Evolutionary conservation across 495 filamentous ascomycete species (phyloP).

Genomic region (Xylaria bambusicola): DNA sequence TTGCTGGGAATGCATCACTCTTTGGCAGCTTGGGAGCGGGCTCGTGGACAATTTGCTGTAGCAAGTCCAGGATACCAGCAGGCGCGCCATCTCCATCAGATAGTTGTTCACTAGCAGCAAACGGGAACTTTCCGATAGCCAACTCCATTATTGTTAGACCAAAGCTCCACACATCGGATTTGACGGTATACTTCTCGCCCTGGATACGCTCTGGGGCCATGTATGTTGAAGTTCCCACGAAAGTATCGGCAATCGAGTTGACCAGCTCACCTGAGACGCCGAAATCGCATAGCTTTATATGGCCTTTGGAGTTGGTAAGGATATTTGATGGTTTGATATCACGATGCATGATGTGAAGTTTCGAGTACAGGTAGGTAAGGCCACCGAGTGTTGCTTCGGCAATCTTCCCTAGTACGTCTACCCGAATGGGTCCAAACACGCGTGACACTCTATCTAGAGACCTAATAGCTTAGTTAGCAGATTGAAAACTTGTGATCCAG

Average conservation of each 20-base stretch:
- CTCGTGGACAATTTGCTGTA: conserved; percentile 97
- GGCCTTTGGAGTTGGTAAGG: conserved; percentile 86
- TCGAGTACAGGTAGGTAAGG: conserved; percentile 89
- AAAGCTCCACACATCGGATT: conserved; percentile 98
- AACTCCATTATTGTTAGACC: conserved; percentile 95
- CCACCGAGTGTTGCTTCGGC: conserved; percentile 95
- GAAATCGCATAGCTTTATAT: conserved; percentile 98
- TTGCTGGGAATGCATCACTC: conserved; percentile 93
- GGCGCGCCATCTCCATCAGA: conserved; percentile 70
- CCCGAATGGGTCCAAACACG: conserved; percentile 89
- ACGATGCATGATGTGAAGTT: conserved; percentile 95
- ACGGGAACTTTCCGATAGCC: conserved; percentile 94
- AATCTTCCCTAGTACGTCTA: conserved; percentile 99
- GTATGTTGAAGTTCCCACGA: conserved; percentile 97
- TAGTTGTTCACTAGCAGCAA: conserved; percentile 72
- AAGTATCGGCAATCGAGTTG: conserved; percentile 96
- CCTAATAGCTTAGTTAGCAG: conserved; percentile 54
- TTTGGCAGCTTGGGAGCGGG: conserved; percentile 90
- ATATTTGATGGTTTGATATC: conserved; percentile 99
- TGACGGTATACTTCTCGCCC: conserved; percentile 94
- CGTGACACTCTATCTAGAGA: conserved; percentile 94
- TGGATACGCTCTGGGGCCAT: conserved; percentile 99
- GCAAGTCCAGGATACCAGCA: conserved; percentile 90
- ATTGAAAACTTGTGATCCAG: neutral
- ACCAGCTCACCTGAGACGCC: conserved; percentile 94